These are phyloP conservation scores for Trapa bicornis DNA, from an alignment of 345 rosid genomes.

Conservation along the genomic window DNA sequence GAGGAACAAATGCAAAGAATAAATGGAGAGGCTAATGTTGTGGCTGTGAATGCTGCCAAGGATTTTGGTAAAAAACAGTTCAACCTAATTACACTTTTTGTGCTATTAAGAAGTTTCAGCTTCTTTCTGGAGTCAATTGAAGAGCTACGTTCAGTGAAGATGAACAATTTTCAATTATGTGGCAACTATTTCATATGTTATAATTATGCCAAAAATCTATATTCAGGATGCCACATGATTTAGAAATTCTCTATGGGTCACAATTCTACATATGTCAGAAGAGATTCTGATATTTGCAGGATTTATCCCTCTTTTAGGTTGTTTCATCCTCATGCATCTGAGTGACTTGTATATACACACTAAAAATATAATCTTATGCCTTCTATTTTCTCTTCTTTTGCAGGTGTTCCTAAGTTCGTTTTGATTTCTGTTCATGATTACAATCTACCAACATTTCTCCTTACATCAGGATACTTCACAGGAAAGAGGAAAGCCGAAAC, in stretches of 20 bases:
- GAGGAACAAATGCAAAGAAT: conserved; percentile 88
- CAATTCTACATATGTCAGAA: background rate
- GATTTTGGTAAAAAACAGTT: conserved; percentile 42
- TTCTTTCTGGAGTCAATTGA: background rate
- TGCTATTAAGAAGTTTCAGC: background rate
- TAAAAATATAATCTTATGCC: background rate
- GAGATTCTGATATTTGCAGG: background rate
- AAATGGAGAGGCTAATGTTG: conserved; percentile 78
- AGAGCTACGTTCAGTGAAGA: background rate
- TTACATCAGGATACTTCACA: conserved; percentile 66
- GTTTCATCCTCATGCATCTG: background rate
- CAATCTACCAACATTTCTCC: conserved; percentile 79
- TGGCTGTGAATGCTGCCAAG: conserved; percentile 71
- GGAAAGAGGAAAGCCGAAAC: conserved; percentile 87
- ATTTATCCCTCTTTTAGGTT: background rate
- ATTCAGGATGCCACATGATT: background rate
- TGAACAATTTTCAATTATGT: background rate
- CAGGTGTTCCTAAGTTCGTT: conserved; percentile 77
- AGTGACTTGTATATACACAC: background rate
- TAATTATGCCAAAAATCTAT: background rate
- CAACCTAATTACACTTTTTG: background rate
- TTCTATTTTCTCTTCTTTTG: background rate
- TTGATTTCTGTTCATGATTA: conserved; percentile 81
- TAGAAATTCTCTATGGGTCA: background rate
- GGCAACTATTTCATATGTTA: background rate